These are phyloP conservation scores for Pichia manshurica DNA, from an alignment of 805 yeast species.

Conservation along the genomic window DNA sequence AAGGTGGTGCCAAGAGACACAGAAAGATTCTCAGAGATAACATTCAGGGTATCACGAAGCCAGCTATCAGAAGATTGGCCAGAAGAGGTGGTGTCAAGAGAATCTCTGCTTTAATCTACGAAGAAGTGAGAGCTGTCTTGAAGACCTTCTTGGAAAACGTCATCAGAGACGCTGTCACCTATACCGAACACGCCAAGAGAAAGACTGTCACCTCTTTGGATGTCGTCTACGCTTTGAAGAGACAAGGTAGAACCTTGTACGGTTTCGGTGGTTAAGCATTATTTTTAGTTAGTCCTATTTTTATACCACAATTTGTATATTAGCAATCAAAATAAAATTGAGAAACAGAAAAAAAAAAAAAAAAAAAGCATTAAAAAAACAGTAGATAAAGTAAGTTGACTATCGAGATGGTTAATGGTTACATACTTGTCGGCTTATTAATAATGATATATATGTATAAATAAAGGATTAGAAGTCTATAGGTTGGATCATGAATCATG, in stretches of 20 bases:
- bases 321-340: constrained; percentile 5
- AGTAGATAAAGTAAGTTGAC: not conserved
- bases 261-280: constrained; percentile 95
- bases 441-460: not conserved
- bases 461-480: constrained; percentile 14
- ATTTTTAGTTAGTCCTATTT: constrained; percentile 7
- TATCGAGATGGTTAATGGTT: too few species aligned
- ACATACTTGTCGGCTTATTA: not conserved
- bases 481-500: too few species aligned
- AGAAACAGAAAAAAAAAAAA: not conserved
- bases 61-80: constrained; percentile 99
- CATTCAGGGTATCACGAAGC: constrained; percentile 99
- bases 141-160: constrained; percentile 95
- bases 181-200: constrained; percentile 99
- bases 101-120: constrained; percentile 97
- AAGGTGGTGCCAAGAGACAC: constrained; percentile 99
- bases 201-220: constrained; percentile 98
- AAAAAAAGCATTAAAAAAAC: not conserved
- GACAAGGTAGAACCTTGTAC: constrained; percentile 99
- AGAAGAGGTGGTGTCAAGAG: constrained; percentile 99
- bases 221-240: constrained; percentile 98
- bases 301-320: constrained; percentile 9
- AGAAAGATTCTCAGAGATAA: constrained; percentile 98
- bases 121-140: constrained; percentile 96
- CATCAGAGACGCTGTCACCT: constrained; percentile 98